Conservation (phyloP, 768 basidiomycete genomes). For the Macrolepiota dolichaula region DNA sequence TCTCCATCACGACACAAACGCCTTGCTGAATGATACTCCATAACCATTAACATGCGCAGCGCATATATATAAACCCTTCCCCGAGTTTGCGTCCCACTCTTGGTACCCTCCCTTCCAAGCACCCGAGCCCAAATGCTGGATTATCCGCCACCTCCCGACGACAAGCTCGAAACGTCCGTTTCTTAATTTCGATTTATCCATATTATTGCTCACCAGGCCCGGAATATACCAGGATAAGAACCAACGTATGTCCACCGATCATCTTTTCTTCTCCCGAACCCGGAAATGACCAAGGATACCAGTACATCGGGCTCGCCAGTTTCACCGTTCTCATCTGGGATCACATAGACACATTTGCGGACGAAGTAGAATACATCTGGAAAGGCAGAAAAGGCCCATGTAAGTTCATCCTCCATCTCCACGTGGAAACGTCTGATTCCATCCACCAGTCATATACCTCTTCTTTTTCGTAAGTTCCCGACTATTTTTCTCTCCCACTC, state of each 20-base stretch:
- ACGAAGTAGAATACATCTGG: slow-evolving; percentile 56
- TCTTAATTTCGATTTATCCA: neutral
- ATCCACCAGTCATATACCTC: slow-evolving; percentile 34
- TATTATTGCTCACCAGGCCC: neutral
- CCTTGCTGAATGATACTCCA: neutral
- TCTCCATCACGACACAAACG: neutral
- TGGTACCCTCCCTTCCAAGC: neutral
- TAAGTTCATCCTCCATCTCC: slow-evolving; percentile 24
- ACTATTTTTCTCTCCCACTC: neutral
- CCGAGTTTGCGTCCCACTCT: no score
- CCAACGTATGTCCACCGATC: neutral
- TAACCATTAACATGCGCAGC: neutral
- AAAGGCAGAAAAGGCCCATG: slow-evolving; percentile 42
- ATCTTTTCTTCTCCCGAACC: neutral
- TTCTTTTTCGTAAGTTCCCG: slow-evolving; percentile 36
- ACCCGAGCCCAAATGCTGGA: neutral
- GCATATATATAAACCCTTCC: neutral
- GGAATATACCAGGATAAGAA: neutral
- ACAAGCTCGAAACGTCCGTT: neutral
- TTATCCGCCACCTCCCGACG: neutral
- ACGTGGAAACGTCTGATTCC: neutral
- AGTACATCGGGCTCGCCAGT: slow-evolving; percentile 52
- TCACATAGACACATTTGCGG: slow-evolving; percentile 48
- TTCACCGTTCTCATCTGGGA: slow-evolving; percentile 54
- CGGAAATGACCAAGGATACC: neutral